Evolutionary conservation across 768 basidiomycete genomes (phyloP).

Genomic region (Hericium coralloides): DNA sequence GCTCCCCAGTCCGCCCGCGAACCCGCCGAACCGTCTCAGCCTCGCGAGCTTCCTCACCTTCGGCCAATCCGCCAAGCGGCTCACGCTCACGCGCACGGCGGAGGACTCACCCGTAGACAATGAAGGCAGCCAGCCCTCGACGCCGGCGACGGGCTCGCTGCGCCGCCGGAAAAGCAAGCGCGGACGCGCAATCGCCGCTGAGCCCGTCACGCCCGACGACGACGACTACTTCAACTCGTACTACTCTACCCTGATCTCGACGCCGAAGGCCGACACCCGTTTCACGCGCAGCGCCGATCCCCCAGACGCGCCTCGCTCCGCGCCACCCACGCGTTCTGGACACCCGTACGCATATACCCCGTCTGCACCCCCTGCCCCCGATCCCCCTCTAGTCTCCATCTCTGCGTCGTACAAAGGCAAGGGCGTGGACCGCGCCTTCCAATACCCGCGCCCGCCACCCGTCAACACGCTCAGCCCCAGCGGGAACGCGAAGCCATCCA

Average conservation of each 20-base stretch:
- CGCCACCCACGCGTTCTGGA: conserved; percentile 16
- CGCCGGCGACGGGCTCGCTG: conserved; percentile 2
- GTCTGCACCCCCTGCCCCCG: conserved; percentile 18
- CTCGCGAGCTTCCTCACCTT: conserved; percentile 45
- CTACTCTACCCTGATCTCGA: conserved; percentile 25
- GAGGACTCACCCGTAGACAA: not conserved
- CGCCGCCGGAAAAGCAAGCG: conserved; percentile 1
- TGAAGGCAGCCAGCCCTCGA: not conserved
- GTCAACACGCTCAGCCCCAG: conserved; percentile 14
- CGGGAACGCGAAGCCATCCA: conserved; percentile 21
- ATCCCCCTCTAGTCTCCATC: conserved; percentile 9
- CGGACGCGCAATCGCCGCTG: not conserved
- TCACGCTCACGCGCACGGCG: conserved; percentile 1
- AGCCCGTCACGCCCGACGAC: conserved; percentile 18
- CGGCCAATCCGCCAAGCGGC: conserved; percentile 15
- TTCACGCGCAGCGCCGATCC: conserved; percentile 11
- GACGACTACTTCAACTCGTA: conserved; percentile 47
- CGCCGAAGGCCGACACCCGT: conserved; percentile 7
- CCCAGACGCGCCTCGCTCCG: conserved; percentile 12
- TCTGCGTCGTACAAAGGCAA: conserved; percentile 18
- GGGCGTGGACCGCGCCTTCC: conserved; percentile 15
- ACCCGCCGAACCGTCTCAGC: conserved; percentile 35
- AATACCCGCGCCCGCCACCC: conserved; percentile 8
- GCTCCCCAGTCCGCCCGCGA: conserved; percentile 16
- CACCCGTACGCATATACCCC: conserved; percentile 46